Evolutionary conservation across 495 filamentous ascomycete species (phyloP), one percentile per base, ranked within the genome.

Genomic region (Cairneyella variabilis): DNA sequence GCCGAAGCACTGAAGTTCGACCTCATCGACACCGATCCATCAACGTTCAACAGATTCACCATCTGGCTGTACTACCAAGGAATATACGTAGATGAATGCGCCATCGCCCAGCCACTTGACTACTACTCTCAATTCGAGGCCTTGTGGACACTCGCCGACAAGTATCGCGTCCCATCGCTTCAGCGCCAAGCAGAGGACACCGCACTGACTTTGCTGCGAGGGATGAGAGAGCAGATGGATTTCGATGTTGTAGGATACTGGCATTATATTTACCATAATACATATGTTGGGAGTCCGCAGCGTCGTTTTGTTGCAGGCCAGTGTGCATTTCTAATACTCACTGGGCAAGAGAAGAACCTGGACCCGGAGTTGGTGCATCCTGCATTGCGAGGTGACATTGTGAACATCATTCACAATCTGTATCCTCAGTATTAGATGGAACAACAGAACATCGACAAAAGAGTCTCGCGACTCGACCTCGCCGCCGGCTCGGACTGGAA

Each of bases 81-180:
- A 30, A 47, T 47, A 47, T 47, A 47, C 26, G 25, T 47, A 7
- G 44, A 47, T 14, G 44, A 47, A 32, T n/a, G n/a, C n/a, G 44
- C 14, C 17, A 47, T 16, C 7, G 11, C 22, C 5, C 20, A 23
- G 23, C 44, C 44, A 27, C 26, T 47, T 10, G 44, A 47, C 14
- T 47, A 47, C 16, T 47, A 47, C 18, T 21, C 3, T 6, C 44
- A 47, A 30, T 47, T 47, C 16, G 44, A 47, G 40, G 16, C 18
- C 12, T 20, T 43, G 6, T 43, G 40, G 40, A 43, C 17, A 5
- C 21, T 43, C 11, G 40, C 40, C 12, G 40, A 43, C 40, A 43
- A 43, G 14, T 43, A 43, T 23, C n/a, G 40, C 16, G 40, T 43
- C 7, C 40, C 40, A 5, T 20, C 16, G 12, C 40, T 43, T 5